Percentiles rank a stretch among this genome's conserved stretches.
Conservation (phyloP, 179 eudicot species). For the Monotropa hypopitys region DNA sequence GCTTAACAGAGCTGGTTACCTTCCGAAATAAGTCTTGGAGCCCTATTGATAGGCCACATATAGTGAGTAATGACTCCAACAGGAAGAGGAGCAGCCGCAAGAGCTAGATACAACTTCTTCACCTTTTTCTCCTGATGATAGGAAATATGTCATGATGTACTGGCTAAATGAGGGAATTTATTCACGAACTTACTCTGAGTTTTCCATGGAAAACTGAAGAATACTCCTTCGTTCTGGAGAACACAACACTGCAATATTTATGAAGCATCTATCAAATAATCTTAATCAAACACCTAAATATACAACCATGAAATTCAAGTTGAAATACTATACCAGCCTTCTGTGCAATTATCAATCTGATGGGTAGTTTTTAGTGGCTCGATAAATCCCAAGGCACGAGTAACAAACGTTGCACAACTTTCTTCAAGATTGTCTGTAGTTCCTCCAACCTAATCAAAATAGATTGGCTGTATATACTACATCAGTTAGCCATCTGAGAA, state of each 20-base stretch:
- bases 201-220: constrained; percentile 79
- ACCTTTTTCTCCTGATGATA: constrained; percentile 63
- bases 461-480: background rate
- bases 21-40: constrained; percentile 80
- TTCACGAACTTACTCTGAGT: constrained; percentile 56
- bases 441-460: constrained; percentile 70
- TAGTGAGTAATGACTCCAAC: constrained; percentile 68
- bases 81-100: constrained; percentile 80
- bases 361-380: constrained; percentile 73
- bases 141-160: constrained; percentile 4
- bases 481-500: constrained; percentile 3
- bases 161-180: background rate
- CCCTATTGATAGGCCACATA: constrained; percentile 64
- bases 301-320: background rate
- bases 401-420: constrained; percentile 81
- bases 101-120: constrained; percentile 85
- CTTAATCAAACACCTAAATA: background rate
- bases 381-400: constrained; percentile 71
- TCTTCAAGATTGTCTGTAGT: constrained; percentile 88
- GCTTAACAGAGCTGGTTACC: constrained; percentile 28
- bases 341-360: constrained; percentile 97
- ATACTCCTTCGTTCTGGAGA: constrained; percentile 77
- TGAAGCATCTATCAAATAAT: background rate
- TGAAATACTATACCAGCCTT: constrained; percentile 66
- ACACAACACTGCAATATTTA: constrained; percentile 58